Evolutionary conservation across 208 protist genomes (phyloP), one percentile per base, ranked within the genome.

Genomic region (Trypanosomatidae sp.): DNA sequence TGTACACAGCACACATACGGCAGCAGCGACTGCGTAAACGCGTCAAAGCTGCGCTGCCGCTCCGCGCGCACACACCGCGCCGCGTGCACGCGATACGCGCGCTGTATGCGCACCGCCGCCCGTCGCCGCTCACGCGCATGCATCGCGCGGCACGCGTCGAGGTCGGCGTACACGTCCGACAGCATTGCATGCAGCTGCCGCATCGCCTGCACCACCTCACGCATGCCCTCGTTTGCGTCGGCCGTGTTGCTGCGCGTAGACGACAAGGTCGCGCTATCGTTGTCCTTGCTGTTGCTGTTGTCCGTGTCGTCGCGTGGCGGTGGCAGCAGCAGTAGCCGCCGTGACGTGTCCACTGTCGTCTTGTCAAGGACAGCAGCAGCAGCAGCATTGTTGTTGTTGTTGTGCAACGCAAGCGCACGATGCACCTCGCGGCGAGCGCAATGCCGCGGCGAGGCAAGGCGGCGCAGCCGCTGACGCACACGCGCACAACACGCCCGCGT

Each of bases 81-180:
- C 4, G 44, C 20, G 52, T 78, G 69, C 19, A 74, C 80, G 43
- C 84, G 71, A 54, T 75, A 89, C 52, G 79, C 40, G 6, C 70
- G 69, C 58, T 93, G 84, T 42, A 93, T 89, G 22, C 62, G 67
- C 3, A 76, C 24, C 11, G 79, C 84, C 1, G 84, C 79, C 2
- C 57, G 60, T 6, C 56, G 54, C 53, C 67, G 64, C 54, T 71
- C 63, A 10, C 61, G 61, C 16, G 53, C 53, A 10, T 58, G 33
- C 44, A 88, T 67, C 15, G 42, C 48, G 30, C 71, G 53, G 54
- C 71, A 75, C 27, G 74, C 71, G 27, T 70, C 65, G 8, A 93
- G 55, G 40, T 89, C 77, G 7, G 11, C 44, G 62, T 60, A 87
- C 68, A 88, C 69, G 48, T 38, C 67, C 21, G 43, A 68, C 47